Evolutionary conservation across 164 flowering plant genomes (phyloP).

Genomic region (Annona cherimola): DNA sequence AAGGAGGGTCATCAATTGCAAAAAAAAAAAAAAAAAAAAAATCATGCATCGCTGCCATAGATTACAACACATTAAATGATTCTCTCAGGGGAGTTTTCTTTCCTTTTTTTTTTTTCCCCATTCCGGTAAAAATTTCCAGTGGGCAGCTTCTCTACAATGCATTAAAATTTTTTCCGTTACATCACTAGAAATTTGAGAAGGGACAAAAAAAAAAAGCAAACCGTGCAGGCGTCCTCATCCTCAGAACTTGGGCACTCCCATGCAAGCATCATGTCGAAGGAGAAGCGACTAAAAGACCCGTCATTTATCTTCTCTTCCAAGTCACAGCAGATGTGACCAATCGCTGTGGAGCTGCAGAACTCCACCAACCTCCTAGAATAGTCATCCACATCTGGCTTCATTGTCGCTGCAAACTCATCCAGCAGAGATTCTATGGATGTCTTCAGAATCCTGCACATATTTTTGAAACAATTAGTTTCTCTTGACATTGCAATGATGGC

Average conservation of each 20-base stretch:
- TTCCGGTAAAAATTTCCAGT: no score
- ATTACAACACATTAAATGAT: no score
- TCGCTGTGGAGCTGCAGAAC: slow-evolving; percentile 57
- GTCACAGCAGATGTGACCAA: slow-evolving; percentile 29
- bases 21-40: no score
- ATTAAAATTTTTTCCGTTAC: no score
- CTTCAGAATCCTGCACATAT: slow-evolving; percentile 43
- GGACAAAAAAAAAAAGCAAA: slow-evolving; percentile 8
- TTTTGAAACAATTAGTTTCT: not conserved
- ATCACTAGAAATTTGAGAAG: no score
- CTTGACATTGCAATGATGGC: not conserved
- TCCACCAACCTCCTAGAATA: slow-evolving; percentile 71
- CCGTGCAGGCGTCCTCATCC: slow-evolving; percentile 36
- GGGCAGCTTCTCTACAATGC: no score
- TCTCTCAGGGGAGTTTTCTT: no score
- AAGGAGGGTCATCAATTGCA: no score
- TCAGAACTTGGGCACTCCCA: slow-evolving; percentile 64
- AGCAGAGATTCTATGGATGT: slow-evolving; percentile 47
- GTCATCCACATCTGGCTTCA: slow-evolving; percentile 34
- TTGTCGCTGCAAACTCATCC: slow-evolving; percentile 50
- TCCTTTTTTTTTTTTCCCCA: no score
- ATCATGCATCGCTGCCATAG: no score
- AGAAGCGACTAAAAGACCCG: slow-evolving; percentile 64
- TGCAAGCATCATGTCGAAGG: slow-evolving; percentile 90
- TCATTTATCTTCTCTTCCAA: slow-evolving; percentile 50